Conservation (phyloP, 345 rosid genomes). For the Dovyalis caffra region DNA sequence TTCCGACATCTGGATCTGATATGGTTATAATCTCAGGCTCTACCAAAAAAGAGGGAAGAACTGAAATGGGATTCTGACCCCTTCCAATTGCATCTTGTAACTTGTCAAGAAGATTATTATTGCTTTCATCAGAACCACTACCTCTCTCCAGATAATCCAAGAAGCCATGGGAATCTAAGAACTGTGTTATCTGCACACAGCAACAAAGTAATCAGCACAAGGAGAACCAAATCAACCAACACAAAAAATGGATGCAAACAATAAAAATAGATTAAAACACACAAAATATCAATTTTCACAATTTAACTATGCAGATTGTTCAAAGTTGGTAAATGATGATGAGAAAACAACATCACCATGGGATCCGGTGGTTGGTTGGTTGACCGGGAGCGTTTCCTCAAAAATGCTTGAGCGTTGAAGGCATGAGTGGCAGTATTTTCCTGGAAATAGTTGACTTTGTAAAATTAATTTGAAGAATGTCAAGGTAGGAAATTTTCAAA, state of each 20-base stretch:
- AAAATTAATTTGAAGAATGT: constrained; percentile 14
- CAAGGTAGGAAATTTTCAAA: constrained; percentile 2
- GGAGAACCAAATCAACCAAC: background rate
- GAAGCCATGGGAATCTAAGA: constrained; percentile 84
- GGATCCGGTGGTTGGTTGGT: constrained; percentile 86
- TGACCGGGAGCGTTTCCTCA: constrained; percentile 87
- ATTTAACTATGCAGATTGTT: background rate
- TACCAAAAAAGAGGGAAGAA: constrained; percentile 57
- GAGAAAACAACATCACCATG: constrained; percentile 56
- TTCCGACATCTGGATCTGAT: constrained; percentile 76
- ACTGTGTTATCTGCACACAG: constrained; percentile 65
- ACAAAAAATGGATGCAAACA: background rate
- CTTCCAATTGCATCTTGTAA: constrained; percentile 96
- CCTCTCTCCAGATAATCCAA: constrained; percentile 89
- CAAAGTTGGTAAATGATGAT: background rate
- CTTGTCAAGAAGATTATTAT: constrained; percentile 81
- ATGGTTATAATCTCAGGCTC: constrained; percentile 92
- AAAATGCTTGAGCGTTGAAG: constrained; percentile 86
- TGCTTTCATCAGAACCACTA: constrained; percentile 62
- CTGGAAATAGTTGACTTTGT: constrained; percentile 37
- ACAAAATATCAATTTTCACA: background rate
- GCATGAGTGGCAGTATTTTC: constrained; percentile 64
- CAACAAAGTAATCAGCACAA: background rate
- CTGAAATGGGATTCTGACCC: constrained; percentile 85
- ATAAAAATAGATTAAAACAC: background rate